Evolutionary conservation across 805 yeast species (phyloP), one percentile per base, ranked within the genome.

Genomic region (Cyberlindnera misumaiensis): DNA sequence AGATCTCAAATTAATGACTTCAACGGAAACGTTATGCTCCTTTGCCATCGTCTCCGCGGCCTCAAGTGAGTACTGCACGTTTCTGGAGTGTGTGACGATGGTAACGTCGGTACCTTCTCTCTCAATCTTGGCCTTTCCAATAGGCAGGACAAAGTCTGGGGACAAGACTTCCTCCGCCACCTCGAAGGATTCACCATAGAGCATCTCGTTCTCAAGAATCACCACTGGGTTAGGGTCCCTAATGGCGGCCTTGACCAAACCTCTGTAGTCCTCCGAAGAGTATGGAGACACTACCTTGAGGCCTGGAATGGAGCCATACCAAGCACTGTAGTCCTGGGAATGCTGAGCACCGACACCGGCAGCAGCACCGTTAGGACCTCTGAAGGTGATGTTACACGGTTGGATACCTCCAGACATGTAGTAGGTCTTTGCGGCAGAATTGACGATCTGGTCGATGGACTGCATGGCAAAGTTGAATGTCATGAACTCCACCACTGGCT

Each of bases 301-400:
- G 63, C 99, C 99, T 45, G 99, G 99, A 55, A 93, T 88, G 37
- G 94, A 72, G 51, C 96, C 97, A 69, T 93, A 93, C 98, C 98
- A 93, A 39, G 96, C 88, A 40, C 96, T 75, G 65, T 79, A 93
- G 70, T 88, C 95, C 71, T 93, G 99, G 20, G 98, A 93, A 71
- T 93, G 99, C 70, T 93, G 99, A 43, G 99, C 99, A 55, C 78
- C 99, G 53, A 93, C 98, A 77, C 97, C 97, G 35, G 97, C 97
- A 53, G 98, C 96, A 35, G 98, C 96, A 68, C 98, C 99, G 67
- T 93, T 93, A 46, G 99, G 97, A 58, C 99, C 99, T 70, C 99
- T 83, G 75, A 93, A 93, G 39, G 95, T 89, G 60, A 90, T 86
- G 68, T 86, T 89, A 74, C 97, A 89, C 47, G 90, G 90, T 68